Evolutionary conservation across 1,284 basidiomycete species (phyloP).

Genomic region (Leccinum fallax): DNA sequence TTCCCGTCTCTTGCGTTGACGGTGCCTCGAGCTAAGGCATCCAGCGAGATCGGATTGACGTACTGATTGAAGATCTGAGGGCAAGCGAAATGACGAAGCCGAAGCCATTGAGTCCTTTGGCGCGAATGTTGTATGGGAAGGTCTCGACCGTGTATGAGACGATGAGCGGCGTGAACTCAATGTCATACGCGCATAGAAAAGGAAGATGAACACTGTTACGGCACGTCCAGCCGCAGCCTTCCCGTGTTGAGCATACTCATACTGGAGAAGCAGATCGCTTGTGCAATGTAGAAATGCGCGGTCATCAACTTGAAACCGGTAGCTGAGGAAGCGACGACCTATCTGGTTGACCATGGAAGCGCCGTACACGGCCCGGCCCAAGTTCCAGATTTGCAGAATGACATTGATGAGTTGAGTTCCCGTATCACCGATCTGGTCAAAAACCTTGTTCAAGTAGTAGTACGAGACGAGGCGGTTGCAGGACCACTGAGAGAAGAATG

Average conservation of each 20-base stretch:
- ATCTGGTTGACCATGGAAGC: constrained; percentile 59
- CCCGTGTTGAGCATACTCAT: constrained; percentile 54
- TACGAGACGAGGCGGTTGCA: constrained; percentile 71
- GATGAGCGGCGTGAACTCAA: constrained; percentile 72
- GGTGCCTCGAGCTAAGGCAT: background rate
- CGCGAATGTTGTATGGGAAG: too few species aligned
- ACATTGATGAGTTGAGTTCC: constrained; percentile 71
- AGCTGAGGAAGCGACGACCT: constrained; percentile 64
- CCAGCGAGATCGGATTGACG: too few species aligned
- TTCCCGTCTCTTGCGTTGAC: constrained; percentile 2
- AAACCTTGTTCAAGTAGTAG: constrained; percentile 74
- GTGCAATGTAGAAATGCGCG: constrained; percentile 61
- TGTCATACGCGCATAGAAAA: constrained; percentile 27
- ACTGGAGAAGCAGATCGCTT: constrained; percentile 72
- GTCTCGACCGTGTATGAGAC: constrained; percentile 50
- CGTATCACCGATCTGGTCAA: constrained; percentile 64
- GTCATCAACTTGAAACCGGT: constrained; percentile 57
- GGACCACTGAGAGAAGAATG: constrained; percentile 77
- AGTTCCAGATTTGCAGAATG: constrained; percentile 76
- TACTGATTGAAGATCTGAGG: too few species aligned
- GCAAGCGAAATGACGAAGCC: too few species aligned
- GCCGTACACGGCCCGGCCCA: constrained; percentile 61
- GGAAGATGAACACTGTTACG: constrained; percentile 77
- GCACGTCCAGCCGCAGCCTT: constrained; percentile 55
- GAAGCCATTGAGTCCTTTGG: too few species aligned